A percentile compares a stretch with the other conserved stretches of the same genome.
Evolutionary conservation across 2,329 filamentous ascomycete genomes (phyloP).

Genomic region (Chrysoporthe puriensis): DNA sequence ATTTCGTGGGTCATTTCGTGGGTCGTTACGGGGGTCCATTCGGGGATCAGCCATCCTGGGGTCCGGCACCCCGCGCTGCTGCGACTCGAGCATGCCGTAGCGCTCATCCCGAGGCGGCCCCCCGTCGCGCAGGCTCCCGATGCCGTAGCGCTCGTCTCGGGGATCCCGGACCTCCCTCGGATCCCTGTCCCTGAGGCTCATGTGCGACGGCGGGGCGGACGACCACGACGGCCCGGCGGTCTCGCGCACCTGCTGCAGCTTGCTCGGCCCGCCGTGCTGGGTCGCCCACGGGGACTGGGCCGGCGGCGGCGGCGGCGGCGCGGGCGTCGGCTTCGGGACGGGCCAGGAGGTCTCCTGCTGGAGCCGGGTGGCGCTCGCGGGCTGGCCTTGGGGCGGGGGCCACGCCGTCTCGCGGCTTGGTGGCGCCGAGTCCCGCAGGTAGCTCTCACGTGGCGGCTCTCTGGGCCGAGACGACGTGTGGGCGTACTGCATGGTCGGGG

Average conservation of each 20-base stretch:
- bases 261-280: slow-evolving; percentile 43
- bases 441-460: slow-evolving; percentile 22
- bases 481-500: slow-evolving; percentile 58
- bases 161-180: slow-evolving; percentile 20
- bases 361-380: slow-evolving; percentile 32
- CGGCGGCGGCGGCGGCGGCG: slow-evolving; percentile 33
- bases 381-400: slow-evolving; percentile 34
- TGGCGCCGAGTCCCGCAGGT: slow-evolving; percentile 47
- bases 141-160: slow-evolving; percentile 24
- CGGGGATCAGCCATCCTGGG: slow-evolving; percentile 25
- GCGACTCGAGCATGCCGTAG: slow-evolving; percentile 22
- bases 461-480: slow-evolving; percentile 12
- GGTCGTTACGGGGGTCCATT: slow-evolving; percentile 25
- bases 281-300: slow-evolving; percentile 44
- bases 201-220: slow-evolving; percentile 33
- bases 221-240: slow-evolving; percentile 42
- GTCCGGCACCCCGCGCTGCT: slow-evolving; percentile 22
- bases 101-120: slow-evolving; percentile 24
- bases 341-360: slow-evolving; percentile 40
- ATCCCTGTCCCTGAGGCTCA: slow-evolving; percentile 30
- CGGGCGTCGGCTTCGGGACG: slow-evolving; percentile 40
- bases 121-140: slow-evolving; percentile 19
- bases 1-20: not conserved
- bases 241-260: slow-evolving; percentile 40
- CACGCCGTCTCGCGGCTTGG: slow-evolving; percentile 43